Percentiles rank a stretch among this genome's conserved stretches.
phyloP scores from a whole-genome alignment of 371 early-diverging fungal species.

The Mortierella sp. region DNA sequence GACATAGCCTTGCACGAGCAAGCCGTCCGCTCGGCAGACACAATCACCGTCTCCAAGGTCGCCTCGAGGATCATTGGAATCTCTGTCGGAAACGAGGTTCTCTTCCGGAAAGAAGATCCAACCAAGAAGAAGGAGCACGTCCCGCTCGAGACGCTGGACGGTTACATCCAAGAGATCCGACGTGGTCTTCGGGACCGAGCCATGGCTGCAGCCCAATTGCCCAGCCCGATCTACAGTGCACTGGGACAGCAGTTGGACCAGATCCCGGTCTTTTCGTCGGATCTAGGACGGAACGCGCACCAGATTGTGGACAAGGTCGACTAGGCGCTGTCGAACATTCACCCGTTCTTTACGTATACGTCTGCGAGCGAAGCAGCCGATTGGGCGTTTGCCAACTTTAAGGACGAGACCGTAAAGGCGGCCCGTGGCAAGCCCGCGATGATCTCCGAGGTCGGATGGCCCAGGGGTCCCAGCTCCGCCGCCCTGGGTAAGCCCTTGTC shows the following conservation, averaged over 20 bases:
- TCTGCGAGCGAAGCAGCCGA: slow-evolving; percentile 50
- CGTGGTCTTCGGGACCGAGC: slow-evolving; percentile 24
- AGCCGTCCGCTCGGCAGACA: background rate
- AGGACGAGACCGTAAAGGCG: slow-evolving; percentile 53
- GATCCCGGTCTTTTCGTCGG: slow-evolving; percentile 59
- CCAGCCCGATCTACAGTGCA: slow-evolving; percentile 56
- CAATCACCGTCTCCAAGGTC: slow-evolving; percentile 21
- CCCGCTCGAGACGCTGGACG: slow-evolving; percentile 42
- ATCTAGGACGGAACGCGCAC: slow-evolving; percentile 55
- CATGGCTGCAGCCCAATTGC: slow-evolving; percentile 55
- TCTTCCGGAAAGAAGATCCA: slow-evolving; percentile 68
- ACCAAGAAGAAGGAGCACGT: slow-evolving; percentile 35
- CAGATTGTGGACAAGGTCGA: slow-evolving; percentile 62
- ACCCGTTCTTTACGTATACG: slow-evolving; percentile 67
- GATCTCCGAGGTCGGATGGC: slow-evolving; percentile 77
- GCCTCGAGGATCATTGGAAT: slow-evolving; percentile 53
- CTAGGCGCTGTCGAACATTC: slow-evolving; percentile 65
- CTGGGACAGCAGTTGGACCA: slow-evolving; percentile 51
- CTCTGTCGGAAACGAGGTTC: slow-evolving; percentile 63
- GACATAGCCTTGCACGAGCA: background rate
- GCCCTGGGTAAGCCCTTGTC: slow-evolving; percentile 35
- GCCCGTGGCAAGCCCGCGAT: slow-evolving; percentile 60
- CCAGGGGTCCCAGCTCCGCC: slow-evolving; percentile 58
- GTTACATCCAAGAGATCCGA: slow-evolving; percentile 54
- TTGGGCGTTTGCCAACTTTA: slow-evolving; percentile 56